phyloP scores from a whole-genome alignment of 768 basidiomycete genomes.

The Mycena epipterygia region DNA sequence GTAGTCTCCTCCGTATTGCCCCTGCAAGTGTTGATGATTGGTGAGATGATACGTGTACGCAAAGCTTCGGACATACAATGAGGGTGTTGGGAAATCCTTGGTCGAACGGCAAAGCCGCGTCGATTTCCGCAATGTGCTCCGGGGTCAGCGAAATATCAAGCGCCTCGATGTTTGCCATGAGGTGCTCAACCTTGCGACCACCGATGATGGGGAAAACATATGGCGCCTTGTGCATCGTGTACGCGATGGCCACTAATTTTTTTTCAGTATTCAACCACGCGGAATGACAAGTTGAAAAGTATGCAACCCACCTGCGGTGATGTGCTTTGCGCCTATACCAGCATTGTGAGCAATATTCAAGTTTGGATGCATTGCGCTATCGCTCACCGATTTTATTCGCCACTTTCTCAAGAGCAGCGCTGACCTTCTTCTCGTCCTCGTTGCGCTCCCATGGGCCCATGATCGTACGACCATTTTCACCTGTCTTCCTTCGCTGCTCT shows the following conservation, averaged over 20 bases:
- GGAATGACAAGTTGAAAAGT: background rate
- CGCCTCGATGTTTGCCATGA: constrained; percentile 56
- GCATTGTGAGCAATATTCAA: too few species aligned
- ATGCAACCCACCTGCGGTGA: constrained; percentile 17
- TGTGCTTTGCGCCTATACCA: constrained; percentile 42
- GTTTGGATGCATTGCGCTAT: too few species aligned
- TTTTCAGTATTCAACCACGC: background rate
- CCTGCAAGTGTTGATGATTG: background rate
- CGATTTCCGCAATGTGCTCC: constrained; percentile 53
- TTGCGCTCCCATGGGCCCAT: constrained; percentile 49
- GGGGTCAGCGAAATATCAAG: constrained; percentile 51
- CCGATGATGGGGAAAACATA: constrained; percentile 58
- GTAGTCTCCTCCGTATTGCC: constrained; percentile 3
- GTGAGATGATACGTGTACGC: background rate
- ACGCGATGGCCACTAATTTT: constrained; percentile 20
- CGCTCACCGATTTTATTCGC: constrained; percentile 51
- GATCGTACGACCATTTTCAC: constrained; percentile 54
- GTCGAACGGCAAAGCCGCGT: constrained; percentile 51
- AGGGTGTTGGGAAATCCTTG: constrained; percentile 47
- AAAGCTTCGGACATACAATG: background rate
- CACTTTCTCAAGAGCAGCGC: constrained; percentile 52
- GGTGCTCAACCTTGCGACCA: constrained; percentile 57
- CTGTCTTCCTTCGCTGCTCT: constrained; percentile 42
- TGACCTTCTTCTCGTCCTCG: constrained; percentile 45
- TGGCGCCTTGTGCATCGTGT: constrained; percentile 57